A percentile compares a stretch with the other conserved stretches of the same genome.
These are phyloP conservation scores for Phoma sp. DNA, from an alignment of 2,329 filamentous ascomycete species.

Conservation along the genomic window DNA sequence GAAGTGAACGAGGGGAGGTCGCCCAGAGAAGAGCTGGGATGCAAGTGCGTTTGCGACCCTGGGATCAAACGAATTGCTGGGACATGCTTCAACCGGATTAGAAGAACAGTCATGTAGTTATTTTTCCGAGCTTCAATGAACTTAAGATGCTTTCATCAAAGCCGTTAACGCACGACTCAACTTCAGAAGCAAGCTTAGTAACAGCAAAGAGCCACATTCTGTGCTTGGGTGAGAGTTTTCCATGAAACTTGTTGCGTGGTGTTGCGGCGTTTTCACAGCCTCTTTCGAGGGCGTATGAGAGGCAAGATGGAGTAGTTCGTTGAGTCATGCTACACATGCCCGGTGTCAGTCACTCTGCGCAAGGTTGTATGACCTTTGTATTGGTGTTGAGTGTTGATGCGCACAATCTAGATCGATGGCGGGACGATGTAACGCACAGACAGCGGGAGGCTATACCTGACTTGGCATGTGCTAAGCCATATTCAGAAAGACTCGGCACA, in stretches of 20 bases:
- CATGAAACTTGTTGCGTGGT: not conserved
- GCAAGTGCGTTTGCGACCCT: slow-evolving; percentile 16
- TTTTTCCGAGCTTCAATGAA: not conserved
- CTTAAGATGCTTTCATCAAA: not conserved
- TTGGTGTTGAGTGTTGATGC: not conserved
- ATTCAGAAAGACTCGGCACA: slow-evolving; percentile 2
- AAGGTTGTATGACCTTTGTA: not conserved
- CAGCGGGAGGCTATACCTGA: slow-evolving; percentile 1
- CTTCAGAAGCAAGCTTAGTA: not conserved
- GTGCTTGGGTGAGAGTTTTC: not conserved
- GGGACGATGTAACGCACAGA: slow-evolving; percentile 3
- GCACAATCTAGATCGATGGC: slow-evolving; percentile 13
- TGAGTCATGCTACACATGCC: not conserved
- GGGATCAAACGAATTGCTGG: not conserved
- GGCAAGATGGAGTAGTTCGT: no score
- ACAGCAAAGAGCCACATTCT: not conserved
- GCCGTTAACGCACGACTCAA: not conserved
- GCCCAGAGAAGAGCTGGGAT: slow-evolving; percentile 12
- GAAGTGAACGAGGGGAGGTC: not conserved
- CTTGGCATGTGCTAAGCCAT: slow-evolving; percentile 1
- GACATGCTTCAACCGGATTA: slow-evolving; percentile 11
- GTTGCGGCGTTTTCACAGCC: not conserved
- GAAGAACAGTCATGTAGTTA: slow-evolving; percentile 5
- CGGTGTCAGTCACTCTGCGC: not conserved
- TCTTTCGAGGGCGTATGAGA: not conserved